phyloP scores from a whole-genome alignment of 2,329 filamentous ascomycete species.

The Aspergillus melleus region DNA sequence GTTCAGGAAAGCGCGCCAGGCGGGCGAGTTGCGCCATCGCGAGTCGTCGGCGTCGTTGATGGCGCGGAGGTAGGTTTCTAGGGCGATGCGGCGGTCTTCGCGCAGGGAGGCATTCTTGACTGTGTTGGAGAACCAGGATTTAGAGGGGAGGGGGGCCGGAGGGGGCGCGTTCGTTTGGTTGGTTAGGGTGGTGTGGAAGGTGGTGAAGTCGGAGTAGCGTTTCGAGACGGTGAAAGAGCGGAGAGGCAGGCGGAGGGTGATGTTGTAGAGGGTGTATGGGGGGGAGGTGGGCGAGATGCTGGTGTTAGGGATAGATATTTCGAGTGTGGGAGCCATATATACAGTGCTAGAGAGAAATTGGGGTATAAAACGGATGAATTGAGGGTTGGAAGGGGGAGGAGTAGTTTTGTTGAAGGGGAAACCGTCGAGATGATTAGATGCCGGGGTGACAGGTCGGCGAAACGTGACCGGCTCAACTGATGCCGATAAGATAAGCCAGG shows the following conservation, averaged over 20 bases:
- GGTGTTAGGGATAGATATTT: conserved; percentile 53
- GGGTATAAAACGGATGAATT: not conserved
- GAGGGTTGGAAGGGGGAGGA: not conserved
- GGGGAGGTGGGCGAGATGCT: conserved; percentile 49
- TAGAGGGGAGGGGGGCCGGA: conserved; percentile 56
- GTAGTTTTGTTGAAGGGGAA: not conserved
- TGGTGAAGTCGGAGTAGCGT: conserved; percentile 64
- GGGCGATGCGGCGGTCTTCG: conserved; percentile 56
- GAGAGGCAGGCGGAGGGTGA: conserved; percentile 61
- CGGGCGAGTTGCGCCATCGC: conserved; percentile 58
- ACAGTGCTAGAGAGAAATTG: no score
- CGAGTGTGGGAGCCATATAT: conserved; percentile 44
- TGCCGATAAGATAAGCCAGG: not conserved
- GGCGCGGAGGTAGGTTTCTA: conserved; percentile 59
- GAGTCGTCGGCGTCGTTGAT: conserved; percentile 58
- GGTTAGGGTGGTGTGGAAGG: conserved; percentile 54
- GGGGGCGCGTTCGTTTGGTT: conserved; percentile 53
- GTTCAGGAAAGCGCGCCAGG: conserved; percentile 60
- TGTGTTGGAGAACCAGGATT: conserved; percentile 62
- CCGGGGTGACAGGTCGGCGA: not conserved
- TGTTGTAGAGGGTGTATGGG: conserved; percentile 62
- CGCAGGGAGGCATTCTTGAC: conserved; percentile 56
- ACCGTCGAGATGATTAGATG: not conserved
- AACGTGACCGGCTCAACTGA: not conserved
- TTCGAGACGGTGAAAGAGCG: conserved; percentile 60